Percentiles rank a stretch among this genome's conserved stretches.
Conservation (phyloP, 345 rosid species). For the Boechera divaricarpa region DNA sequence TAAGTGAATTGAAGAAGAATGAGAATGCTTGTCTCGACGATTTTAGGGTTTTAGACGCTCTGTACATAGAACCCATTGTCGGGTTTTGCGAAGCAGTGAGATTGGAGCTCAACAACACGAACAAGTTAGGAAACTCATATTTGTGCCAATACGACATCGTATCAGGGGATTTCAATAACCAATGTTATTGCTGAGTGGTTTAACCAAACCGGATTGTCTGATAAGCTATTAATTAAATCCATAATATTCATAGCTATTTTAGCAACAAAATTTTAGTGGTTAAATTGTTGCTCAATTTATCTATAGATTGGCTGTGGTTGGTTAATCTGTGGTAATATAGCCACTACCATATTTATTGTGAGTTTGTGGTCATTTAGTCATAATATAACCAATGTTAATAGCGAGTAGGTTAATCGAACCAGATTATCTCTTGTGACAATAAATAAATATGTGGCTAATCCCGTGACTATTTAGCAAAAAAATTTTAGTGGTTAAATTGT, state of each 20-base stretch:
- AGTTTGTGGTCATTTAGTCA: no score
- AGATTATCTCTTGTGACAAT: no score
- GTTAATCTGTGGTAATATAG: no score
- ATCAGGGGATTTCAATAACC: background rate
- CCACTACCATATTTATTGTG: no score
- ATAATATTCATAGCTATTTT: background rate
- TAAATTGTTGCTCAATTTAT: background rate
- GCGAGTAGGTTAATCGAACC: no score
- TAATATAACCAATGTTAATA: no score
- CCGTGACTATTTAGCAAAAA: no score
- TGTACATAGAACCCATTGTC: slow-evolving; percentile 60
- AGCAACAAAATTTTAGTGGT: background rate
- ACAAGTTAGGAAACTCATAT: slow-evolving; percentile 7
- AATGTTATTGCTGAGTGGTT: slow-evolving; percentile 1
- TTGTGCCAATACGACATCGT: slow-evolving; percentile 13
- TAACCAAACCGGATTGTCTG: slow-evolving; percentile 1
- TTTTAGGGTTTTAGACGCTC: slow-evolving; percentile 64
- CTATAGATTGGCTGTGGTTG: background rate
- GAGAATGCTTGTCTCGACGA: slow-evolving; percentile 36
- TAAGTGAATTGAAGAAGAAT: slow-evolving; percentile 5
- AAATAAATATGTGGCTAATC: no score
- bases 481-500: no score
- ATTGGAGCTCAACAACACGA: slow-evolving; percentile 13
- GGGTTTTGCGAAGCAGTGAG: slow-evolving; percentile 48
- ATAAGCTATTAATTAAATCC: background rate